These are phyloP conservation scores for Ogataea sp. DNA, from an alignment of 805 yeast genomes.

Conservation along the genomic window DNA sequence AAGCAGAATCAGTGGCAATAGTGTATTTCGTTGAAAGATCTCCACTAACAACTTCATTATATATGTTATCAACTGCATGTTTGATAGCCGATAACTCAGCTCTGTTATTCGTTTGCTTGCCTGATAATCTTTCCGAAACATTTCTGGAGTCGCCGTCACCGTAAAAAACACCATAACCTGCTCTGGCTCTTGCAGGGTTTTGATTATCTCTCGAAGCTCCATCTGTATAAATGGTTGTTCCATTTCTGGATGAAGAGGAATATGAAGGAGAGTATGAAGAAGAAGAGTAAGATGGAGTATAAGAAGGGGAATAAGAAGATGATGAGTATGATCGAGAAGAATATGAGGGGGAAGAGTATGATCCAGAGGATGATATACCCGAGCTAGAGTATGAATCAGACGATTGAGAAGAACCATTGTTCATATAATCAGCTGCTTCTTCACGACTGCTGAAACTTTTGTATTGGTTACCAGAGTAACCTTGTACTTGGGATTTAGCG, in stretches of 20 bases:
- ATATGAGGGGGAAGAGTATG: too few relatives aligned
- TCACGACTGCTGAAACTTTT: slow-evolving; percentile 41
- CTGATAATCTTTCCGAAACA: slow-evolving; percentile 41
- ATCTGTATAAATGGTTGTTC: slow-evolving; percentile 51
- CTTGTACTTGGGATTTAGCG: slow-evolving; percentile 43
- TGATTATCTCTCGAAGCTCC: slow-evolving; percentile 71
- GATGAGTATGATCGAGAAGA: too few relatives aligned
- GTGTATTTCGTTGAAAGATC: slow-evolving; percentile 19
- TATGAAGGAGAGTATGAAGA: too few relatives aligned
- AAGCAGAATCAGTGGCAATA: slow-evolving; percentile 66
- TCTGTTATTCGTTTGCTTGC: slow-evolving; percentile 63
- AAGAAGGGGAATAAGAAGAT: too few relatives aligned
- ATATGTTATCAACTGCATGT: slow-evolving; percentile 41
- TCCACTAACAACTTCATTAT: slow-evolving; percentile 21
- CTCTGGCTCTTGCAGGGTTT: slow-evolving; percentile 22
- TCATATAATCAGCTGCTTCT: slow-evolving; percentile 49
- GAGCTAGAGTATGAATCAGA: too few relatives aligned
- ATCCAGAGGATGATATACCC: too few relatives aligned
- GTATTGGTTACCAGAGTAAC: slow-evolving; percentile 47
- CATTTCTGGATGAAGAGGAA: neutral
- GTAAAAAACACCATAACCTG: slow-evolving; percentile 75
- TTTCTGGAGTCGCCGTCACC: slow-evolving; percentile 50
- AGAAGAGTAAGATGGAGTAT: too few relatives aligned
- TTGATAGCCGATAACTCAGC: slow-evolving; percentile 71
- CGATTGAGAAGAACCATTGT: slow-evolving; percentile 1